A percentile compares a stretch with the other conserved stretches of the same genome.
These are phyloP conservation scores for Metarhizium sp. DNA, from an alignment of 2,329 filamentous ascomycete species.

Conservation along the genomic window DNA sequence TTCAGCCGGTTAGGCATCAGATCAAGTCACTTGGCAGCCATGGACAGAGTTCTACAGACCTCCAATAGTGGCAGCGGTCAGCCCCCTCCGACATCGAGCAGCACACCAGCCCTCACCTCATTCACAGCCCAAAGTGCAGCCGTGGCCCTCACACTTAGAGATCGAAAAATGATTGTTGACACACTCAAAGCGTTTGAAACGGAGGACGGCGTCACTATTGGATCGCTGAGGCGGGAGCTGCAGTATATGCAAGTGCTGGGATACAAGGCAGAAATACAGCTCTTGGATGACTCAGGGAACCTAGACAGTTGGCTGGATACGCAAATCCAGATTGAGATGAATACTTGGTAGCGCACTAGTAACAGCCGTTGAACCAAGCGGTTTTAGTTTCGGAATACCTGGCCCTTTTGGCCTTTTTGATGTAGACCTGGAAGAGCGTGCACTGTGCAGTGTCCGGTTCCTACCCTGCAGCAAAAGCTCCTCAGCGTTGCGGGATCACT, in stretches of 20 bases:
- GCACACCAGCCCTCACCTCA: slow-evolving; percentile 10
- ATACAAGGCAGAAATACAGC: slow-evolving; percentile 69
- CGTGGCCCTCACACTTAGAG: slow-evolving; percentile 37
- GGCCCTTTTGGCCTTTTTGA: too few species aligned
- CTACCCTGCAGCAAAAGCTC: not conserved
- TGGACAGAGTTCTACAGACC: not conserved
- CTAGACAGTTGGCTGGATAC: slow-evolving; percentile 40
- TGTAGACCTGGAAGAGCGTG: too few species aligned
- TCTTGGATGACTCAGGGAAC: slow-evolving; percentile 47
- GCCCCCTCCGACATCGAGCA: not conserved
- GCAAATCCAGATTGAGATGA: slow-evolving; percentile 19
- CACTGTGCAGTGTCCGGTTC: not conserved
- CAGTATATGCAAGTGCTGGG: slow-evolving; percentile 68
- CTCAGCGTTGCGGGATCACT: not conserved
- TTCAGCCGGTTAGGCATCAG: slow-evolving; percentile 58
- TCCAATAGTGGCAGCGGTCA: not conserved
- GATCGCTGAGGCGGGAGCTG: slow-evolving; percentile 41
- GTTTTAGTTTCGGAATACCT: not conserved
- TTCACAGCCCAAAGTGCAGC: slow-evolving; percentile 19
- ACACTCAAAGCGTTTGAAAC: slow-evolving; percentile 38
- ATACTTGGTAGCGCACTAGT: not conserved
- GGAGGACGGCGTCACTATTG: not conserved
- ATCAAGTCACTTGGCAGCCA: slow-evolving; percentile 28
- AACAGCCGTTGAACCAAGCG: not conserved
- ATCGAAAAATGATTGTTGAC: slow-evolving; percentile 47